Percentiles rank a stretch among this genome's conserved stretches.
phyloP scores from a whole-genome alignment of 495 filamentous ascomycete species.

The Aspergillus conjunctus region DNA sequence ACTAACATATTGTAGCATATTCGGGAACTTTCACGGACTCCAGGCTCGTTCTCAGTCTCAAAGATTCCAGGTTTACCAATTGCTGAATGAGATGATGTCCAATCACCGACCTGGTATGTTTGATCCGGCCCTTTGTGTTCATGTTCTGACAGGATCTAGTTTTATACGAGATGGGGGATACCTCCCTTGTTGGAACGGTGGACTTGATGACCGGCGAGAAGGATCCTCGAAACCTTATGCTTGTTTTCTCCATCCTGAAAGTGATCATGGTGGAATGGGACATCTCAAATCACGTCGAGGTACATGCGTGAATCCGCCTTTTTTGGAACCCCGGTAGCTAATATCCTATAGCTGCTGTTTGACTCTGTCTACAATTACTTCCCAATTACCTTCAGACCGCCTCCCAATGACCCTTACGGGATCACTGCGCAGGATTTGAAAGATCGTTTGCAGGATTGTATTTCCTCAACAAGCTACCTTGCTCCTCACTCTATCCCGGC shows the following conservation, averaged over 20 bases:
- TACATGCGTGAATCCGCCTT: slow-evolving; percentile 28
- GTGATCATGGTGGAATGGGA: slow-evolving; percentile 77
- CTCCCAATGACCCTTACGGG: slow-evolving; percentile 73
- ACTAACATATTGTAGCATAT: slow-evolving; percentile 36
- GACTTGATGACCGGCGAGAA: slow-evolving; percentile 75
- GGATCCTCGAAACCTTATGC: slow-evolving; percentile 76
- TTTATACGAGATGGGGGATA: slow-evolving; percentile 56
- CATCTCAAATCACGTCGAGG: slow-evolving; percentile 63
- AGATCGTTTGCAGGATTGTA: slow-evolving; percentile 67
- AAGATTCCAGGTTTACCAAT: slow-evolving; percentile 63
- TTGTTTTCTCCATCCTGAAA: slow-evolving; percentile 72
- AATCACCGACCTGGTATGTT: slow-evolving; percentile 61
- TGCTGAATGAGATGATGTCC: slow-evolving; percentile 67
- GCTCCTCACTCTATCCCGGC: slow-evolving; percentile 70
- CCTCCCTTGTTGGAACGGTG: slow-evolving; percentile 64
- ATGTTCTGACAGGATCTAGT: slow-evolving; percentile 35
- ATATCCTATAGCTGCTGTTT: slow-evolving; percentile 57
- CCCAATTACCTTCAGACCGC: slow-evolving; percentile 75
- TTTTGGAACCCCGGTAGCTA: slow-evolving; percentile 21
- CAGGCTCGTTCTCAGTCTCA: slow-evolving; percentile 65
- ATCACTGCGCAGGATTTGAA: slow-evolving; percentile 77
- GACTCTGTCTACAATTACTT: slow-evolving; percentile 80
- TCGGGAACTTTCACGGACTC: slow-evolving; percentile 56
- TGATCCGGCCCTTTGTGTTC: neutral
- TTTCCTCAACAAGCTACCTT: slow-evolving; percentile 67